phyloP scores from a whole-genome alignment of 306 rosid species.

The Prunus fruticosa region DNA sequence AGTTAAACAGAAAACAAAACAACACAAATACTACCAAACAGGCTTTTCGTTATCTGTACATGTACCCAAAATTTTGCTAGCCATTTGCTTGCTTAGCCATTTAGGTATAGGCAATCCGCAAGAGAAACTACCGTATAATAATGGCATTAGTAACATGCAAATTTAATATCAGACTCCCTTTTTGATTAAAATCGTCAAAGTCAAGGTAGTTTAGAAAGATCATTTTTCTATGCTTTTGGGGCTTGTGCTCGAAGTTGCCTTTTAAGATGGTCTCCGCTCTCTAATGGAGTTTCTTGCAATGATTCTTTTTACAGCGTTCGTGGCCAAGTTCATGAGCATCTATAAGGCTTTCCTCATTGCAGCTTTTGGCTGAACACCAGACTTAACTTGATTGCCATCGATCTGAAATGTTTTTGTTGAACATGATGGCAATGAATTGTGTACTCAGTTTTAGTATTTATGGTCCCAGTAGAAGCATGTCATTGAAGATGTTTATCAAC shows the following conservation, averaged over 20 bases:
- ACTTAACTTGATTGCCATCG: background rate
- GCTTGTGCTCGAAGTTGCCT: background rate
- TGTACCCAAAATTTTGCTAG: background rate
- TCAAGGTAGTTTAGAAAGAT: background rate
- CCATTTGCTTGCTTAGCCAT: background rate
- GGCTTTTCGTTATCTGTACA: background rate
- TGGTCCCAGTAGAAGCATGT: background rate
- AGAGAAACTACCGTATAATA: background rate
- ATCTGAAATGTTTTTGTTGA: background rate
- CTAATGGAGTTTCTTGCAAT: slow-evolving; percentile 6
- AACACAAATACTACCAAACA: background rate
- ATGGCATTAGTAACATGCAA: too few relatives aligned
- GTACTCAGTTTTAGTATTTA: background rate
- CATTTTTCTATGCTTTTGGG: background rate
- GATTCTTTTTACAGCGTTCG: slow-evolving; percentile 60
- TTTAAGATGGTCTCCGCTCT: background rate
- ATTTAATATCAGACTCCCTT: background rate
- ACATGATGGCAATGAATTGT: background rate
- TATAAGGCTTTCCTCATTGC: slow-evolving; percentile 81
- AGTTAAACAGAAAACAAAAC: background rate
- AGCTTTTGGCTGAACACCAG: slow-evolving; percentile 60
- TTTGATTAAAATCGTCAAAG: background rate
- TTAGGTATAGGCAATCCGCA: background rate
- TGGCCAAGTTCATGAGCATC: slow-evolving; percentile 93
- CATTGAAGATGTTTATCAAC: background rate